Base-by-base conservation (phyloP, 805 yeast species). In the Myxozyma neglecta region DNA sequence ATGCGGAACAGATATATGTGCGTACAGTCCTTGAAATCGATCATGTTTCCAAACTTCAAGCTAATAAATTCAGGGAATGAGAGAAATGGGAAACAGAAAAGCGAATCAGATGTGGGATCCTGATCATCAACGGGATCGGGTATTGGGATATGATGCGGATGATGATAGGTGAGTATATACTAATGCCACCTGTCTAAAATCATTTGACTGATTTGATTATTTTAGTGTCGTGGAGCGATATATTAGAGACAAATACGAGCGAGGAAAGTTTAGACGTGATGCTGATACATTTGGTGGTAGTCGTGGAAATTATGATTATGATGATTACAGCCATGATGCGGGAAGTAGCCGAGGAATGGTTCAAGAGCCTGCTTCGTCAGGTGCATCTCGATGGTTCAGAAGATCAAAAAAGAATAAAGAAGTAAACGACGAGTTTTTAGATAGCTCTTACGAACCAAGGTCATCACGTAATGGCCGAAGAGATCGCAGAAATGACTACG, bases 141-240 rank as follows among this genome's bases (percentile, higher is more conserved):
- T 77, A 32, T 89, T 90, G 0, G 89, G 88, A 32, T 90, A 84
- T 24, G 93, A 88, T 68, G 91, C 85, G 69, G 87, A 84, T 69
- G 81, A 77, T 51, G 59, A 75, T 62, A 79, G 73, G 62, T 57
- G 24, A 10, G 60, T 35, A 16, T 20, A 11, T 1, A 24, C 3
- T 35, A 16, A 9, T 36, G 56, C 32, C 35, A 13, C 40, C 20
- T 14, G 20, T 9, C 40, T 9, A 46, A 9, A 13, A 8, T n/a
- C 2, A 24, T 37, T 14, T n/a, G 11, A 42, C 13, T 18, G 13
- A 10, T 20, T 49, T 24, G 39, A 32, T 29, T 16, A 4, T 20
- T 36, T 14, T 45, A 63, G 64, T 37, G 78, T 76, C 0, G 82
- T 87, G 35, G 87, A 82, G 59, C 76, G 79, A 60, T 89, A 76